Conservation (phyloP, 2,329 filamentous ascomycete genomes). For the Dothiorella sarmentorum region DNA sequence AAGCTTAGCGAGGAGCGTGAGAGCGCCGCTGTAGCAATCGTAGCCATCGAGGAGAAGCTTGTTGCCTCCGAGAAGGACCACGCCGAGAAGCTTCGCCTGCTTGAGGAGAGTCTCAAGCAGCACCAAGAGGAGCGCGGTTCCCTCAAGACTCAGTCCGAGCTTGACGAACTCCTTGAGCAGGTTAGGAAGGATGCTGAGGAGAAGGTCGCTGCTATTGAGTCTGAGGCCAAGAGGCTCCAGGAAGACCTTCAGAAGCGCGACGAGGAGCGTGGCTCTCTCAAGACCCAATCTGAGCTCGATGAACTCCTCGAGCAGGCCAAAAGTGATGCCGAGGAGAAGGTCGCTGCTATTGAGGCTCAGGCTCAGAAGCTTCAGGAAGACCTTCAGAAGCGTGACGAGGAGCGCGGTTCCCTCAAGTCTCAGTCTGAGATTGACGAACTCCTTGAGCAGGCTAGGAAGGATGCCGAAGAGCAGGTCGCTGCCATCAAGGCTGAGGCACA, state of each 20-base stretch:
- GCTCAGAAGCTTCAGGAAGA: conserved; percentile 3
- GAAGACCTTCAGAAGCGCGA: conserved; percentile 1
- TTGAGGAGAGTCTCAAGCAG: conserved; percentile 8
- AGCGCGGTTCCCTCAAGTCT: conserved; percentile 3
- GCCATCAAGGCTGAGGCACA: conserved; percentile 3
- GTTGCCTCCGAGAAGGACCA: conserved; percentile 13
- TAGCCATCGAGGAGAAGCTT: conserved; percentile 16
- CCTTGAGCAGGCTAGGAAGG: not conserved
- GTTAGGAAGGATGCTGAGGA: not conserved
- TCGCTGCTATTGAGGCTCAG: conserved; percentile 2
- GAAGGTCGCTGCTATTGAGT: not conserved
- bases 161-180: conserved; percentile 4
- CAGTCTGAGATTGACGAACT: conserved; percentile 5
- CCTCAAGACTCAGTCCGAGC: conserved; percentile 12
- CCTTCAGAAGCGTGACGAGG: conserved; percentile 5
- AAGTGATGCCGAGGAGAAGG: not conserved
- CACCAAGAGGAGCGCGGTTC: conserved; percentile 1
- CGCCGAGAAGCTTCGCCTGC: not conserved
- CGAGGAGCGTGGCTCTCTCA: conserved; percentile 4
- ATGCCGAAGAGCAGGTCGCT: not conserved
- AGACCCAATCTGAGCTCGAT: conserved; percentile 12
- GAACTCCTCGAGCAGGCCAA: not conserved
- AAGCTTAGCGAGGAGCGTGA: conserved; percentile 5
- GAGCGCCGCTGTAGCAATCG: conserved; percentile 4
- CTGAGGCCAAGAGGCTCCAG: conserved; percentile 6